Evolutionary conservation across 768 basidiomycete species (phyloP), one percentile per base, ranked within the genome.

Genomic region (Mycena polygramma): DNA sequence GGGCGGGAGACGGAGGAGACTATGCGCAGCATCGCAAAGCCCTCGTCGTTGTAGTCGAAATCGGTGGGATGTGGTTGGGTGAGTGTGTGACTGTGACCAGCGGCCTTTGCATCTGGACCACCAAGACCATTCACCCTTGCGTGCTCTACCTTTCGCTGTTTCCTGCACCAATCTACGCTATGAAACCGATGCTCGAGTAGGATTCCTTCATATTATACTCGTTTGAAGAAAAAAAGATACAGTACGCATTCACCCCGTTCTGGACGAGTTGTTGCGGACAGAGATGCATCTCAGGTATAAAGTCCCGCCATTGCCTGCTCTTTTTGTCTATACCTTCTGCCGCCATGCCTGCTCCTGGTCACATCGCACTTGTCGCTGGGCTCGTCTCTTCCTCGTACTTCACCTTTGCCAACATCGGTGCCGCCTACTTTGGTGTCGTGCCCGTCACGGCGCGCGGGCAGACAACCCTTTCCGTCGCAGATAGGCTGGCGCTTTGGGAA

Each of bases 1-100:
- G 92, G 88, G 80, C 88, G 87, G 80, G 85, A 86, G 75, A 83
- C 84, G 22, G 82, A 82, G 24, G 90, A 88, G 54, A 92, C 91
- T 72, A 93, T 83, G 77, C 92, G 90, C 78, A 92, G 83, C 92
- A 93, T 93, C 15, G 58, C 58, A 45, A 36, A 55, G 17, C 20
- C 53, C 35, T 17, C 57, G 45, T 46, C 58, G 58, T 60, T 45
- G 57, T 9, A 20, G 57, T 43, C 8, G 22, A 39, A 39, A 39
- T 20, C 55, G 20, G 55, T 58, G 26, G 57, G 57, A 30, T 45
- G 30, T 35, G 41, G 41, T 41, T 41, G 41, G 41, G 41, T 41
- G 4, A 41, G 15, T 13, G 15, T 15, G 41, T 41, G 41, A 41
- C 41, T 15, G 30, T 30, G 30, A 30, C 30, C 6, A 6, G 3